These are phyloP conservation scores for Arthrobotrys megalospora DNA, from an alignment of 2,329 filamentous ascomycete genomes.

Conservation along the genomic window DNA sequence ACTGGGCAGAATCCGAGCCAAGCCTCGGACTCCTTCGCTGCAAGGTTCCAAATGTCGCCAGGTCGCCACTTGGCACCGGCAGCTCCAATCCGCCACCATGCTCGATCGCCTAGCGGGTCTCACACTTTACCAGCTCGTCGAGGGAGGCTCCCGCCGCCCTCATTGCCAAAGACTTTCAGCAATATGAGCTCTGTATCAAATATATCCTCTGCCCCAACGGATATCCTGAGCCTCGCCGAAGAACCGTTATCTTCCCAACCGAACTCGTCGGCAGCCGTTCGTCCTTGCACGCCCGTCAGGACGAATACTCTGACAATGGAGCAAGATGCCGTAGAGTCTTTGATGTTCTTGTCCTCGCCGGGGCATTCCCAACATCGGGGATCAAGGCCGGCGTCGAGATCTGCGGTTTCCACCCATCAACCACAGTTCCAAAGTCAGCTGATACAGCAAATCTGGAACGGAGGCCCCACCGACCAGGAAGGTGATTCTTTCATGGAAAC, in stretches of 20 bases:
- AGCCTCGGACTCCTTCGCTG: slow-evolving; percentile 61
- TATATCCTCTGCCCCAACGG: slow-evolving; percentile 50
- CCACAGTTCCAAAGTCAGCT: slow-evolving; percentile 56
- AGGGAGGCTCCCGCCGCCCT: slow-evolving; percentile 54
- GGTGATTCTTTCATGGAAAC: slow-evolving; percentile 65
- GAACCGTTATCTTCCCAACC: slow-evolving; percentile 39
- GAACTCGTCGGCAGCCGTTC: slow-evolving; percentile 39
- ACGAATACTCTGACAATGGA: slow-evolving; percentile 69
- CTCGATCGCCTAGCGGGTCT: slow-evolving; percentile 35
- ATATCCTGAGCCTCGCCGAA: slow-evolving; percentile 44
- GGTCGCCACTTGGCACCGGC: slow-evolving; percentile 53
- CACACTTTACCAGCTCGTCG: slow-evolving; percentile 46
- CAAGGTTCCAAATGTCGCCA: slow-evolving; percentile 47
- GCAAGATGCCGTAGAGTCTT: slow-evolving; percentile 84
- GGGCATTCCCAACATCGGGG: slow-evolving; percentile 73
- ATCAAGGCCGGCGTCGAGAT: slow-evolving; percentile 57
- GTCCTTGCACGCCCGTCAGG: slow-evolving; percentile 53
- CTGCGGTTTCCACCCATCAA: slow-evolving; percentile 53
- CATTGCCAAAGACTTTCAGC: slow-evolving; percentile 52
- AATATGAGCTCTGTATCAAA: slow-evolving; percentile 54
- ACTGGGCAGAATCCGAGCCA: slow-evolving; percentile 66
- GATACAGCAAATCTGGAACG: slow-evolving; percentile 66
- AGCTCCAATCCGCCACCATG: slow-evolving; percentile 55
- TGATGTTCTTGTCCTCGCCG: slow-evolving; percentile 86
- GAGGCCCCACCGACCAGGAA: slow-evolving; percentile 79